A percentile compares a stretch with the other conserved stretches of the same genome.
phyloP scores from a whole-genome alignment of 345 rosid genomes.

The Mercurialis annua region DNA sequence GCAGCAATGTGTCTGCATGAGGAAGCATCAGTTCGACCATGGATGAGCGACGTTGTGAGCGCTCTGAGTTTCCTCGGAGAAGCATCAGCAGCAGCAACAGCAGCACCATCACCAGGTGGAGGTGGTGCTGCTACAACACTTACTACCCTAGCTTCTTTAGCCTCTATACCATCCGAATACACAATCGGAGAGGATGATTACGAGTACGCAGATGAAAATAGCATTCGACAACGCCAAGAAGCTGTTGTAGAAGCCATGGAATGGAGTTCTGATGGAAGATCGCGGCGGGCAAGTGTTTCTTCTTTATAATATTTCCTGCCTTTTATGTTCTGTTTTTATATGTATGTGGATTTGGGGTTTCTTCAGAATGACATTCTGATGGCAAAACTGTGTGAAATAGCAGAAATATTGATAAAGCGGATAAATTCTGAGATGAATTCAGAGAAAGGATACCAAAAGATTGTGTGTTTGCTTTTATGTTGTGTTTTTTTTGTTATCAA shows the following conservation, averaged over 20 bases:
- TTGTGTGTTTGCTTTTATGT: too few species aligned
- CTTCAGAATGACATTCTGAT: too few species aligned
- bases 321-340: not conserved
- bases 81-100: not conserved
- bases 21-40: slow-evolving; percentile 63
- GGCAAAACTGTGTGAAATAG: too few species aligned
- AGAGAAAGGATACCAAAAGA: too few species aligned
- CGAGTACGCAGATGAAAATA: slow-evolving; percentile 20
- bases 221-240: slow-evolving; percentile 38
- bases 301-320: not conserved
- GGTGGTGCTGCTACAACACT: not conserved
- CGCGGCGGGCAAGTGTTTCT: slow-evolving; percentile 22
- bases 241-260: slow-evolving; percentile 72
- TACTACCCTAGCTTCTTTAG: not conserved
- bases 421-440: too few species aligned
- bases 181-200: not conserved
- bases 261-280: slow-evolving; percentile 13
- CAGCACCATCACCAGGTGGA: too few species aligned
- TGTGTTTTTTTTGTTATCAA: too few species aligned
- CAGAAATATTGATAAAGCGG: too few species aligned
- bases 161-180: not conserved
- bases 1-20: slow-evolving; percentile 92
- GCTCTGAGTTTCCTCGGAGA: slow-evolving; percentile 70
- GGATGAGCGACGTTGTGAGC: slow-evolving; percentile 70
- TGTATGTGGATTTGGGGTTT: too few species aligned